Base-by-base conservation (phyloP, 345 rosid species). In the Populus tremula region DNA sequence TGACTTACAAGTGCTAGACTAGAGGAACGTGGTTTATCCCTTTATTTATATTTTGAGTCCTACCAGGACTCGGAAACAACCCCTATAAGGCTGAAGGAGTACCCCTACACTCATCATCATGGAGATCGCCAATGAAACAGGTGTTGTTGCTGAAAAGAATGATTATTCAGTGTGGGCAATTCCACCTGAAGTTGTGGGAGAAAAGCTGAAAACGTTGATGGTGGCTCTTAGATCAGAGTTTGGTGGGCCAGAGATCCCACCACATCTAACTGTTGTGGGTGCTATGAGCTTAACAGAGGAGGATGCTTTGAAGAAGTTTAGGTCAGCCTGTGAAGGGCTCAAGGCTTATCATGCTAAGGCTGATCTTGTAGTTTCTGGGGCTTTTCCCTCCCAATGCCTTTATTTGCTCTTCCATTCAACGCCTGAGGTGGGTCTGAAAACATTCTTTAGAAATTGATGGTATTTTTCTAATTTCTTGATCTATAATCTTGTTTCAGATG, bases 101-200 rank as follows among this genome's bases (percentile, higher is more conserved):
- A 18, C n/a, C 7, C 59, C 59, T 17, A 0, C n/a, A 21, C 62
- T 23, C 27, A n/a, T 9, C 63, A 56, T n/a, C 63, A 56, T n/a
- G 63, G 63, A 56, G 14, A 56, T 56, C 27, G 11, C 63, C 63
- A 12, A 9, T n/a, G 63, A 23, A 56, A 23, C 63, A 56, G 29
- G 13, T n/a, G 63, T 10, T n/a, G 27, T n/a, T 0, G 27, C 63
- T 25, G 47, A 80, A 75, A 87, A 83, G 84, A 82, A 79, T 9
- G 88, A 74, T 0, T 95, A 93, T 62, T 95, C 99, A 0, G 89
- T 93, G 66, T 95, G 99, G 98, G 99, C 90, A 61, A 77, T 89
- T 67, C 97, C 96, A 3, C 89, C 87, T 33, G 89, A 91, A 1
- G 92, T 87, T 72, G 71, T 90, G 70, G 81, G 72, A 70, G 73